These are phyloP conservation scores for Wallacemonas sp. DNA, from an alignment of 208 protist genomes.

Conservation along the genomic window DNA sequence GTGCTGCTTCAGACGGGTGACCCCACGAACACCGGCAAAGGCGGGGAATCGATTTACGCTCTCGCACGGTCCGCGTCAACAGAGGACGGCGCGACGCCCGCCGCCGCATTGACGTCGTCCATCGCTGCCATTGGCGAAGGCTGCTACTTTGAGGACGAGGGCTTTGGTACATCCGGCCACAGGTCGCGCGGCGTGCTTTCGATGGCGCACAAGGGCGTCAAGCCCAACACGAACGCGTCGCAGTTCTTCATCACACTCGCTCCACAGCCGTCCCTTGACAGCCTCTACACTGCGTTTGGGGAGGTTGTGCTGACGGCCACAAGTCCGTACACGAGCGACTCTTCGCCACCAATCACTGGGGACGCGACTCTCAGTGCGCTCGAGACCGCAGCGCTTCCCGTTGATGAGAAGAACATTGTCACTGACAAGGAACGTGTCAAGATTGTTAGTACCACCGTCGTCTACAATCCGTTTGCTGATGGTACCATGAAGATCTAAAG, in stretches of 20 bases:
- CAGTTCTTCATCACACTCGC: conserved; percentile 88
- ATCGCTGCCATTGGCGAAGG: conserved; percentile 21
- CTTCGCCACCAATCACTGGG: conserved; percentile 15
- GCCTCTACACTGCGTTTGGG: conserved; percentile 96
- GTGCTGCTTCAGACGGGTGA: conserved; percentile 95
- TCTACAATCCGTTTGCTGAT: conserved; percentile 89
- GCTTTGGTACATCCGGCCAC: conserved; percentile 92
- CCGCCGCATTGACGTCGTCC: neutral
- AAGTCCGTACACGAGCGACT: neutral
- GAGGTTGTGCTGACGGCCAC: conserved; percentile 60
- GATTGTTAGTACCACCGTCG: conserved; percentile 54
- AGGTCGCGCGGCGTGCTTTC: conserved; percentile 87
- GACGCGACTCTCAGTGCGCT: conserved; percentile 57
- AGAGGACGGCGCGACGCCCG: neutral
- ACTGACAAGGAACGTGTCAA: conserved; percentile 29
- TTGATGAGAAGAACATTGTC: conserved; percentile 69
- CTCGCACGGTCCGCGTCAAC: conserved; percentile 11
- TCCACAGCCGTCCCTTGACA: conserved; percentile 67
- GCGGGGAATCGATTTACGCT: conserved; percentile 94
- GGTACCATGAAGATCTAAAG: conserved; percentile 22
- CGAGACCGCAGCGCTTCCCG: conserved; percentile 32
- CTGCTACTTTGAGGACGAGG: conserved; percentile 83
- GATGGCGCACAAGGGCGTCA: conserved; percentile 94
- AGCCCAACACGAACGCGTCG: conserved; percentile 87
- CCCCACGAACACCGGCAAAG: conserved; percentile 93